Conservation (phyloP, 2,329 filamentous ascomycete species). For the Ophiostoma fasciatum region DNA sequence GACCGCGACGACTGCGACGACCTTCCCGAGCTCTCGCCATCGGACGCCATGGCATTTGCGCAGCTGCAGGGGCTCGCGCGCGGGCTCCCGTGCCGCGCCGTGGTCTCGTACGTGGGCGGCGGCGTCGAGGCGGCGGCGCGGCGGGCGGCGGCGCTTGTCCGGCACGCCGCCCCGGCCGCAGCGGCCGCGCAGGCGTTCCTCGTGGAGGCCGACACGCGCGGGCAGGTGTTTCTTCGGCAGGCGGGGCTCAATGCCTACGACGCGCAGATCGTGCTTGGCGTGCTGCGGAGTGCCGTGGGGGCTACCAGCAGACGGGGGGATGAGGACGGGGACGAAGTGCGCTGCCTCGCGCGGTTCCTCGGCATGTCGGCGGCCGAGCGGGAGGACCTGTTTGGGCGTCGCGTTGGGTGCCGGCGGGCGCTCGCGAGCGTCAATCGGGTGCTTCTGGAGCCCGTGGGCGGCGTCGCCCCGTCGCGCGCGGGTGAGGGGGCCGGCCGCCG, state of each 20-base stretch:
- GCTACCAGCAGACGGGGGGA: too few relatives aligned
- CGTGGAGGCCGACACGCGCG: slow-evolving; percentile 44
- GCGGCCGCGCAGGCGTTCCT: slow-evolving; percentile 19
- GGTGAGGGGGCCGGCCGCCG: too few relatives aligned
- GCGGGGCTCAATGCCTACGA: slow-evolving; percentile 58
- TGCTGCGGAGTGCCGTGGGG: slow-evolving; percentile 17
- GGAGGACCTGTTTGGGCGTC: slow-evolving; percentile 28
- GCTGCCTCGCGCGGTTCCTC: slow-evolving; percentile 39
- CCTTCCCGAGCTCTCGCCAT: slow-evolving; percentile 20
- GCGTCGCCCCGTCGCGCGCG: too few relatives aligned
- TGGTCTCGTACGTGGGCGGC: slow-evolving; percentile 34
- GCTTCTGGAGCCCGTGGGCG: too few relatives aligned
- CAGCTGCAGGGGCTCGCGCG: slow-evolving; percentile 36
- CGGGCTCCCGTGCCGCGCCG: slow-evolving; percentile 23
- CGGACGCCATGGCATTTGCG: slow-evolving; percentile 29
- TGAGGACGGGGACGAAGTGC: neutral
- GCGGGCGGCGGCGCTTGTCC: slow-evolving; percentile 40
- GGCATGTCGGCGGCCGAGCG: slow-evolving; percentile 38
- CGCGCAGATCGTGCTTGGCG: slow-evolving; percentile 46
- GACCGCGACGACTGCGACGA: slow-evolving; percentile 13
- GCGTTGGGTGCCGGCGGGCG: slow-evolving; percentile 40
- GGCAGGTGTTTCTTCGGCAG: slow-evolving; percentile 52
- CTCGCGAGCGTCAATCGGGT: slow-evolving; percentile 29
- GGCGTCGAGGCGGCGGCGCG: slow-evolving; percentile 32
- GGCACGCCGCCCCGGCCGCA: slow-evolving; percentile 16